Base-by-base conservation (phyloP, 805 yeast species). In the Saccharomyces jurei region DNA sequence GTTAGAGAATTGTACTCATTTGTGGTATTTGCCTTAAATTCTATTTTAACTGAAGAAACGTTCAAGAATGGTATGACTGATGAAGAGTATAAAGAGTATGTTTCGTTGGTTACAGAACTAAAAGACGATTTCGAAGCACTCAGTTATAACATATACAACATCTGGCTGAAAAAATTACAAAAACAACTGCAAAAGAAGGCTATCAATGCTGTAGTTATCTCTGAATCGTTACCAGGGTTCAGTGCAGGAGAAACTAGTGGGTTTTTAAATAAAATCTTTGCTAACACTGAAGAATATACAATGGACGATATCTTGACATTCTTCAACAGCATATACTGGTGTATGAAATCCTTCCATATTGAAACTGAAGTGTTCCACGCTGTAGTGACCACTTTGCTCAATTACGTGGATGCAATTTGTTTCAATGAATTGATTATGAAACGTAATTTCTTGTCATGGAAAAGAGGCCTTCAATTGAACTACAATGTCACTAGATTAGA, bases 151-250 rank as follows among this genome's bases (percentile, higher is more conserved):
- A 87, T 94, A 60, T 94, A 91, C 74, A 95, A 90, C 71, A 86
- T 91, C 78, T 92, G 97, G 97, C 84, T 92, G 88, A 90, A 88
- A 76, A 91, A 89, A 71, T 81, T 94, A 81, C 94, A 90, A 74
- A 88, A 87, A 69, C 87, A 85, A 61, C 74, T 92, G 67, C 96
- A 89, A 69, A 89, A 87, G 78, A 88, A 89, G 75, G 92, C 91
- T 51, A 84, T 94, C 32, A 85, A 96, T n/a, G 97, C 98, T 2
- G 95, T 94, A 57, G 94, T 94, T 21, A 78, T 90, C 62, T 89
- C 96, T 2, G 99, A 94, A 74, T 85, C 96, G 0, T 81, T 94
- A 61, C 99, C 99, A 4, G 99, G 99, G 0, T 94, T 94, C 72
- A 83, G 87, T 76, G 89, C 95, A 1, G 88, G 89, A 29, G 96